These are phyloP conservation scores for Pezicula radicicola DNA, from an alignment of 2,329 filamentous ascomycete genomes.

Conservation along the genomic window DNA sequence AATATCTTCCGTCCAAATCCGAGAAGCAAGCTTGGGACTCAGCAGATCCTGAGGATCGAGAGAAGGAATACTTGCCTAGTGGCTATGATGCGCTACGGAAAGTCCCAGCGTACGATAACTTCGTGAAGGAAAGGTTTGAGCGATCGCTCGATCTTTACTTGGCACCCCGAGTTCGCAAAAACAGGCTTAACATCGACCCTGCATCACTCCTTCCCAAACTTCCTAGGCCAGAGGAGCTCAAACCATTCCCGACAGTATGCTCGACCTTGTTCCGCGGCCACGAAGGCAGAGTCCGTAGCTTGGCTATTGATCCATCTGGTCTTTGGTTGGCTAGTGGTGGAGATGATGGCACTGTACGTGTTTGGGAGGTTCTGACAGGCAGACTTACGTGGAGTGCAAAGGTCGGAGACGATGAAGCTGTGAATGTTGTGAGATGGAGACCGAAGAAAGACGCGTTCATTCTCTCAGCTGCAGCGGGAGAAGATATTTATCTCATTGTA, in stretches of 20 bases:
- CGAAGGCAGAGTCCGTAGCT: conserved; percentile 79
- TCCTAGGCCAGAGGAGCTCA: conserved; percentile 87
- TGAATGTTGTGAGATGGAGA: conserved; percentile 87
- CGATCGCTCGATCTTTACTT: conserved; percentile 93
- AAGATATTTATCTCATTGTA: conserved; percentile 81
- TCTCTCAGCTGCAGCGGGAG: conserved; percentile 78
- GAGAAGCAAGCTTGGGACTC: conserved; percentile 86
- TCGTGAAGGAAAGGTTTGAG: conserved; percentile 96
- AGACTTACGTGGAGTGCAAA: conserved; percentile 84
- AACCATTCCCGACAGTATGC: conserved; percentile 89
- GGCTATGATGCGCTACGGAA: conserved; percentile 82
- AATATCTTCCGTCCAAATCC: conserved; percentile 84
- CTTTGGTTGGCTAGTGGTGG: conserved; percentile 87
- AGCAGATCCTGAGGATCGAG: conserved; percentile 83
- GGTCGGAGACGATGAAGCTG: conserved; percentile 73
- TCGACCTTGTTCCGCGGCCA: conserved; percentile 87
- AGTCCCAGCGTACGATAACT: conserved; percentile 85
- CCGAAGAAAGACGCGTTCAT: conserved; percentile 78
- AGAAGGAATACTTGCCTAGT: conserved; percentile 82
- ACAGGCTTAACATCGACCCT: conserved; percentile 94
- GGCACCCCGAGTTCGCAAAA: conserved; percentile 86
- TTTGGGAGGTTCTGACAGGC: conserved; percentile 86
- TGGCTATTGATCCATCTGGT: conserved; percentile 82
- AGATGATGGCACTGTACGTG: conserved; percentile 86
- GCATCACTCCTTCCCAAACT: conserved; percentile 89